Conservation (phyloP, 257 asterid species). For the Rehmannia glutinosa region DNA sequence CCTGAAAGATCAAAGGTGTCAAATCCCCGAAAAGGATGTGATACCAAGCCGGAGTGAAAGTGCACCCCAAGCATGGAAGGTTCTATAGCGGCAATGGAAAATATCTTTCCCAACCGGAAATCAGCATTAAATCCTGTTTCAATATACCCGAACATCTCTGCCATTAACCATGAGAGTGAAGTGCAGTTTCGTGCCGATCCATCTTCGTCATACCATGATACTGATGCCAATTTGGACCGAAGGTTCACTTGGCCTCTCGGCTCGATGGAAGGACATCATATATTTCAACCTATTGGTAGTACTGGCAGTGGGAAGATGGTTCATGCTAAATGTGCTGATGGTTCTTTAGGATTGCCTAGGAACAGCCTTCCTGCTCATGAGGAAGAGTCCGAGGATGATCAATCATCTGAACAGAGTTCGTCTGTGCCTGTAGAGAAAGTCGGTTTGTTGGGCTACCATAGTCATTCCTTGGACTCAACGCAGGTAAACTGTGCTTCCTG, state of each 20-base stretch:
- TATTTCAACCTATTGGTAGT: constrained; percentile 5
- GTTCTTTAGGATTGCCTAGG: constrained; percentile 6
- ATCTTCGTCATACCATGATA: no score
- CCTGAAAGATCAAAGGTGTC: constrained; percentile 32
- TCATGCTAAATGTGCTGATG: no score
- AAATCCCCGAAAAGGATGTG: constrained; percentile 28
- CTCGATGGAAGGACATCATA: background rate
- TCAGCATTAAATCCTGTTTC: no score
- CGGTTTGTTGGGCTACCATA: constrained; percentile 14
- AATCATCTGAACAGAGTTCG: constrained; percentile 27
- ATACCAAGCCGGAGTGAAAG: constrained; percentile 45
- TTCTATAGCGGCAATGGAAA: constrained; percentile 35
- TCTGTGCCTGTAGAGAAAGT: constrained; percentile 20
- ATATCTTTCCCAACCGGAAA: constrained; percentile 21
- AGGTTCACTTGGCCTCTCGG: background rate
- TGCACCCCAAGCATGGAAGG: constrained; percentile 66
- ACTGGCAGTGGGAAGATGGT: no score
- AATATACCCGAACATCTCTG: no score
- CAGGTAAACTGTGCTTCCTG: constrained; percentile 22
- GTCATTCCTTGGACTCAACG: constrained; percentile 10
- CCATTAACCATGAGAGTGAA: background rate
- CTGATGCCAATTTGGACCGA: background rate
- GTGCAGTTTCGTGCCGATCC: background rate
- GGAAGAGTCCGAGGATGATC: constrained; percentile 43
- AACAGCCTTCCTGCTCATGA: constrained; percentile 33